These are phyloP conservation scores for Kazachstania viticola DNA, from an alignment of 805 yeast genomes.

Conservation along the genomic window DNA sequence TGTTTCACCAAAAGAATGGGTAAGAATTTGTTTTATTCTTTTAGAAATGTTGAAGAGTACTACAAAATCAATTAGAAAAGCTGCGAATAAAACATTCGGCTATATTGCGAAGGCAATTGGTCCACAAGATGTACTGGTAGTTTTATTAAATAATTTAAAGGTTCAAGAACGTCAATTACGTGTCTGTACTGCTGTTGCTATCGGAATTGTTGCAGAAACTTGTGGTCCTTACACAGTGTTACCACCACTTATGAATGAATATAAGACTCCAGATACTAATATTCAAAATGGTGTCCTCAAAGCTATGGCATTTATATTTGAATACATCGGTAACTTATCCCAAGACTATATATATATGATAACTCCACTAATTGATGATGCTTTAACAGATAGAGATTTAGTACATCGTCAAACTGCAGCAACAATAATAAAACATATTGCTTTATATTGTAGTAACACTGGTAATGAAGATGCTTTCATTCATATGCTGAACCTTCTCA, in stretches of 20 bases:
- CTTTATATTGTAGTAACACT: slow-evolving; percentile 63
- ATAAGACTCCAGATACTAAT: slow-evolving; percentile 79
- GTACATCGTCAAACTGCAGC: slow-evolving; percentile 96
- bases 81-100: slow-evolving; percentile 88
- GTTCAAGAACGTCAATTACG: slow-evolving; percentile 94
- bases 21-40: slow-evolving; percentile 86
- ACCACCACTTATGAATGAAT: slow-evolving; percentile 94
- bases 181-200: slow-evolving; percentile 95
- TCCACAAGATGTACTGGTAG: slow-evolving; percentile 85
- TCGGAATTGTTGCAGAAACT: slow-evolving; percentile 89
- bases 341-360: slow-evolving; percentile 74
- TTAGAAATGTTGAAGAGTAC: slow-evolving; percentile 80
- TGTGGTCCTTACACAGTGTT: slow-evolving; percentile 88
- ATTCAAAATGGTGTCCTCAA: slow-evolving; percentile 94
- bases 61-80: slow-evolving; percentile 60
- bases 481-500: slow-evolving; percentile 65
- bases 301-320: slow-evolving; percentile 83
- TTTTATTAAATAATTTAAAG: slow-evolving; percentile 69
- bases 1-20: slow-evolving; percentile 91
- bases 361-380: slow-evolving; percentile 74
- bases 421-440: slow-evolving; percentile 69
- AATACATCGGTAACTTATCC: slow-evolving; percentile 74
- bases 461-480: slow-evolving; percentile 75
- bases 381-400: slow-evolving; percentile 77
- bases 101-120: slow-evolving; percentile 86